These are phyloP conservation scores for Triticum turgidum DNA, from an alignment of 176 grass and related monocot species.

Conservation along the genomic window DNA sequence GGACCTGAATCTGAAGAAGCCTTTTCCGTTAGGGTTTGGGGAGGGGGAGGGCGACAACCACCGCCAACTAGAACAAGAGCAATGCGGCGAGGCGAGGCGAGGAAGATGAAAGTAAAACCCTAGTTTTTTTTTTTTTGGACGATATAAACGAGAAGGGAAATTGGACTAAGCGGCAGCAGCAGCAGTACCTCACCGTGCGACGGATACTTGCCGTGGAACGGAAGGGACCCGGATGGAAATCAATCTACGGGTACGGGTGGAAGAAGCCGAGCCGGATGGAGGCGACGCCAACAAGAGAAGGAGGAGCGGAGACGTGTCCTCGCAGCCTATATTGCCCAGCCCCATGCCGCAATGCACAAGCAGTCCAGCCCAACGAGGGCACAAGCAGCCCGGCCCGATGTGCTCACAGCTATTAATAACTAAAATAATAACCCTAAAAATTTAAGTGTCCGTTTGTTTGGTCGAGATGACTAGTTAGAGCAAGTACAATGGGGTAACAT, in stretches of 20 bases:
- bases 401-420: no score
- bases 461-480: no score
- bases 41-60: background rate
- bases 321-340: background rate
- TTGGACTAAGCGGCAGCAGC: background rate
- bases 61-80: background rate
- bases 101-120: conserved; percentile 31
- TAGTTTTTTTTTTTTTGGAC: background rate
- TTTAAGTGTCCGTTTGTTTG: no score
- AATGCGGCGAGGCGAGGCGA: conserved; percentile 9
- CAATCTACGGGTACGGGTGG: conserved; percentile 14
- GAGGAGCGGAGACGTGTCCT: background rate
- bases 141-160: conserved; percentile 6
- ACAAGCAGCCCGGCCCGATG: no score
- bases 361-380: no score
- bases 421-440: no score
- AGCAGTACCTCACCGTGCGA: background rate
- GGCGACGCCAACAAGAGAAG: background rate
- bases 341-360: background rate
- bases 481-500: no score
- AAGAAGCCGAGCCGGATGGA: conserved; percentile 4
- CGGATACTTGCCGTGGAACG: conserved; percentile 35
- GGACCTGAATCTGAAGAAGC: conserved; percentile 11
- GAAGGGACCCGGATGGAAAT: conserved; percentile 39
- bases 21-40: conserved; percentile 18